Base-by-base conservation (phyloP, 2,329 filamentous ascomycete genomes). In the Clonostachys rosea region DNA sequence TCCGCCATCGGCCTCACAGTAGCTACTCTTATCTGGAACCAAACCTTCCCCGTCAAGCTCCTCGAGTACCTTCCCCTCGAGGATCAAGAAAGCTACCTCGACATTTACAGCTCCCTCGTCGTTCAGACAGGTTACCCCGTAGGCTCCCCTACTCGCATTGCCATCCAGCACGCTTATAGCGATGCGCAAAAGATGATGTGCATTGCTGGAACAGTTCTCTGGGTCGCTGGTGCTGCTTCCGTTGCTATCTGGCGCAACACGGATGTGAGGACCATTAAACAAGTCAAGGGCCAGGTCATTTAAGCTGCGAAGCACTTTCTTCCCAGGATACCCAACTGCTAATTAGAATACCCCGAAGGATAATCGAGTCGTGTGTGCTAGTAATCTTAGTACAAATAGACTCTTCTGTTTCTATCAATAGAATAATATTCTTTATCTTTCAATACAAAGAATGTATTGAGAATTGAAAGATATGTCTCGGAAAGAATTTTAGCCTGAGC, bases 1-100 rank as follows among this genome's bases (percentile, higher is more conserved):
- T 75, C 74, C 18, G 79, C 81, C 2, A 66, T 84, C 6, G 82
- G 82, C 2, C 72, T 71, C 3, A 76, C 82, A 6, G 74, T 87
- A 42, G 76, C 83, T 2, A 75, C 75, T 0, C 81, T 83, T 9
- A 79, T 88, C 51, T 88, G 83, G 83, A 81, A 76, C 0, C 72
- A 75, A 49, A 74, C 76, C 2, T 78, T 87, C 54, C 74, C 73
- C 6, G 61, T 66, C 14, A 73, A 73, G 13, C 67, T 86, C 12
- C 55, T 56, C 18, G 56, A 64, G 39, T 73, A 79, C 52, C 67
- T 84, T 0, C 80, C 81, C 12, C 68, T 65, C 7, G 61, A 62
- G 1, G 42, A 43, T 5, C n/a, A n/a, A 4, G 59, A 61, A 0
- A 62, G 66, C 11, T 55, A 63, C 3, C 61, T 76, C 11, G 47